phyloP scores from a whole-genome alignment of 2,329 filamentous ascomycete species.

The Talaromyces marneffei region DNA sequence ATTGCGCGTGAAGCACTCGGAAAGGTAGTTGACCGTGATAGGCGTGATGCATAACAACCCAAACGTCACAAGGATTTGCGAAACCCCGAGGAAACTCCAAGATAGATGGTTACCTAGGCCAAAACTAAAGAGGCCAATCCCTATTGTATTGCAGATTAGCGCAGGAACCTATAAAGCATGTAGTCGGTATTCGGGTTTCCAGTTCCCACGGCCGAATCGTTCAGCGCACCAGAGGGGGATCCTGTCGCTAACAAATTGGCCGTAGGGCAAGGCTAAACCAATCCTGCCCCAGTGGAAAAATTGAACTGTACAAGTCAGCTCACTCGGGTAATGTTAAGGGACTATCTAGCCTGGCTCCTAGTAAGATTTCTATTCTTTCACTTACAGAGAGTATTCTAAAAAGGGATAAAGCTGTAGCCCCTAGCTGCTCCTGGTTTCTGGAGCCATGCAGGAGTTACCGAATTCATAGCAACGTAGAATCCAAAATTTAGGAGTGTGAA shows the following conservation, averaged over 20 bases:
- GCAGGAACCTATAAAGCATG: conserved; percentile 4
- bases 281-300: conserved; percentile 9
- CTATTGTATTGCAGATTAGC: conserved; percentile 2
- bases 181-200: conserved; percentile 12
- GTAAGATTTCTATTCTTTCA: too few relatives aligned
- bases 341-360: too few relatives aligned
- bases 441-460: neutral
- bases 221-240: conserved; percentile 2
- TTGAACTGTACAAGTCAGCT: conserved; percentile 2
- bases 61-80: neutral
- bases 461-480: conserved; percentile 9
- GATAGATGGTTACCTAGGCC: conserved; percentile 3
- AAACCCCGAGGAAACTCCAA: conserved; percentile 2
- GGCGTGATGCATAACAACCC: neutral
- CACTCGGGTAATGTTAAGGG: neutral
- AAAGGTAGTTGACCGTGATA: conserved; percentile 8
- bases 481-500: conserved; percentile 6
- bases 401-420: conserved; percentile 5
- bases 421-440: neutral
- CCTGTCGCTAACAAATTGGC: conserved; percentile 6
- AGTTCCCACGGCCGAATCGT: conserved; percentile 4
- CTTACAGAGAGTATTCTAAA: conserved; percentile 9
- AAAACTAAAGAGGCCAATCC: conserved; percentile 6
- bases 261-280: neutral
- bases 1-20: conserved; percentile 9